phyloP scores from a whole-genome alignment of 148 eudicot genomes.

The Heliamphora exappendiculata region DNA sequence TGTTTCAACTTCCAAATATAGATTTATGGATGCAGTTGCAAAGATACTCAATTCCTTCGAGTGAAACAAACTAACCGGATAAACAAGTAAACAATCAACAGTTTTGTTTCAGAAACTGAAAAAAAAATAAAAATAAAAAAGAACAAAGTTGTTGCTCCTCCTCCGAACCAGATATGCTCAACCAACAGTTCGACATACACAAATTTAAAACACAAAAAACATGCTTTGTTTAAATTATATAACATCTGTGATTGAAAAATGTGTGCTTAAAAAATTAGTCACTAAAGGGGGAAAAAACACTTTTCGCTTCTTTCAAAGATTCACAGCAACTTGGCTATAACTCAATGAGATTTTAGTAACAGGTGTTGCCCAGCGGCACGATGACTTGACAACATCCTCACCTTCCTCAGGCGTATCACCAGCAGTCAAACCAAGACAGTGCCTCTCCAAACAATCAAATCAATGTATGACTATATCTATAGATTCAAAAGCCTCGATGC shows the following conservation, averaged over 20 bases:
- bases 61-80: not conserved
- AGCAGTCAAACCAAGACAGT: too few relatives aligned
- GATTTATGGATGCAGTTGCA: not conserved
- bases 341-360: too few relatives aligned
- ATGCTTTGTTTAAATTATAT: too few relatives aligned
- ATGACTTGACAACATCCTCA: not conserved
- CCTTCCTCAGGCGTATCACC: not conserved
- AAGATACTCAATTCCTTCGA: not conserved
- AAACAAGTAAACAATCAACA: not conserved
- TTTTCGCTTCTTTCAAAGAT: too few relatives aligned
- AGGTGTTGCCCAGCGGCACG: too few relatives aligned
- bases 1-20: conserved; percentile 1
- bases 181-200: too few relatives aligned
- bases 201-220: too few relatives aligned
- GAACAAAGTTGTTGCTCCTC: not conserved
- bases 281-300: too few relatives aligned
- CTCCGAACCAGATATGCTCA: not conserved
- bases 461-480: not conserved
- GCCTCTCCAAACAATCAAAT: not conserved
- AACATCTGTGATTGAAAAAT: too few relatives aligned
- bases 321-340: too few relatives aligned
- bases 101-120: not conserved
- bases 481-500: not conserved
- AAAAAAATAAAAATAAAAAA: not conserved
- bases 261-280: too few relatives aligned